Evolutionary conservation across 306 rosid species (phyloP).

Genomic region (Arachis stenosperma): DNA sequence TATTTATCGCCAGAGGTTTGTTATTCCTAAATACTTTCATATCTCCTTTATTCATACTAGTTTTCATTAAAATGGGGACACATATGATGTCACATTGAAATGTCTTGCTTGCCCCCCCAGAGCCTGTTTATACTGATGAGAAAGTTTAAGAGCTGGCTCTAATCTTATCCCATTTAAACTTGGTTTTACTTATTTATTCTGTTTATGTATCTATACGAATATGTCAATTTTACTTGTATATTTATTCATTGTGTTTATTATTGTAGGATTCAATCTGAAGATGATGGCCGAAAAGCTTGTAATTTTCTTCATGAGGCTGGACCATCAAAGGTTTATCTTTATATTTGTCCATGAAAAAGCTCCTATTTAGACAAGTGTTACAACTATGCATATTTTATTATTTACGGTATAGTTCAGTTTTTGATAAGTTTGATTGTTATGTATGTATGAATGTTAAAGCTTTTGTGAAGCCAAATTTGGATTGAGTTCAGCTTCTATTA

Average conservation of each 20-base stretch:
- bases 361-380: not conserved
- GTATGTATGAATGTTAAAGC: not conserved
- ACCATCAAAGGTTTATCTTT: conserved; percentile 70
- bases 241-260: conserved; percentile 27
- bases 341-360: conserved; percentile 10
- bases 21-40: too few relatives aligned
- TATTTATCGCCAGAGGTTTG: too few relatives aligned
- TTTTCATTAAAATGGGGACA: too few relatives aligned
- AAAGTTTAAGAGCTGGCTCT: too few relatives aligned
- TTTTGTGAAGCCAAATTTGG: conserved; percentile 1
- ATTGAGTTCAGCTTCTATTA: not conserved
- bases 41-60: too few relatives aligned
- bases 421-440: not conserved
- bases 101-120: too few relatives aligned
- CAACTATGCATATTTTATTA: not conserved
- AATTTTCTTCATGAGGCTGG: conserved; percentile 79
- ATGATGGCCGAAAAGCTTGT: conserved; percentile 55
- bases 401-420: conserved; percentile 48
- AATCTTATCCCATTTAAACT: conserved; percentile 32
- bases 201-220: not conserved
- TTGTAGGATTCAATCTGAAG: conserved; percentile 54
- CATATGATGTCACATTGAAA: too few relatives aligned
- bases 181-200: conserved; percentile 42
- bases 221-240: conserved; percentile 27
- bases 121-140: too few relatives aligned